phyloP scores from a whole-genome alignment of 345 rosid genomes.

The Ailanthus altissimus region DNA sequence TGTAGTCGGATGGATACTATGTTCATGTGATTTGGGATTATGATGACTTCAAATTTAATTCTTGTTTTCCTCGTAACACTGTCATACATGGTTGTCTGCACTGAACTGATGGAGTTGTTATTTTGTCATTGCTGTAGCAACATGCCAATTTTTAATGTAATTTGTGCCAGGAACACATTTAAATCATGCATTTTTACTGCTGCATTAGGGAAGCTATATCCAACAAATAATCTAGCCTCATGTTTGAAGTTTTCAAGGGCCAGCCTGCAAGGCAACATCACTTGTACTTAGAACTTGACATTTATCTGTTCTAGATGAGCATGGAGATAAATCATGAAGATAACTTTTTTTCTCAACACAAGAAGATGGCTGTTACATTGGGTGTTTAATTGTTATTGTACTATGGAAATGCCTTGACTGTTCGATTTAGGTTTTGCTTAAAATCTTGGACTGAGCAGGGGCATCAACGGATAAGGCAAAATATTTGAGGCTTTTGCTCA shows the following conservation, averaged over 20 bases:
- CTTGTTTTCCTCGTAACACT: not conserved
- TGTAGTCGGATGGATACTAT: not conserved
- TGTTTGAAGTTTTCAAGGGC: conserved; percentile 7
- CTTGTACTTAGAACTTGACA: not conserved
- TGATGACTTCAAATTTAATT: not conserved
- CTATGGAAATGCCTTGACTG: not conserved
- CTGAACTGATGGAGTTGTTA: not conserved
- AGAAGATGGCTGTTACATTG: not conserved
- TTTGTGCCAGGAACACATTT: not conserved
- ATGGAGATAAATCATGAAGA: not conserved
- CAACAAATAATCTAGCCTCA: not conserved
- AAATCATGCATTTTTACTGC: not conserved
- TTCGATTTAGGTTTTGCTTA: not conserved
- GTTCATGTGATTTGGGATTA: not conserved
- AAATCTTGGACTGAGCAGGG: not conserved
- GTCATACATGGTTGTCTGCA: not conserved
- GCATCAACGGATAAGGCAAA: not conserved
- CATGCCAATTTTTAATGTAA: conserved; percentile 3
- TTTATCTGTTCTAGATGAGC: not conserved
- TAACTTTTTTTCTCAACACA: not conserved
- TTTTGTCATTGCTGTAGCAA: not conserved
- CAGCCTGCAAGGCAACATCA: not conserved
- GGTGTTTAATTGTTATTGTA: not conserved
- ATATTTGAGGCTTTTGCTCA: not conserved
- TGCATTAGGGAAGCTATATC: not conserved